Evolutionary conservation across 768 basidiomycete genomes (phyloP).

Genomic region (Termitomyces sp.): DNA sequence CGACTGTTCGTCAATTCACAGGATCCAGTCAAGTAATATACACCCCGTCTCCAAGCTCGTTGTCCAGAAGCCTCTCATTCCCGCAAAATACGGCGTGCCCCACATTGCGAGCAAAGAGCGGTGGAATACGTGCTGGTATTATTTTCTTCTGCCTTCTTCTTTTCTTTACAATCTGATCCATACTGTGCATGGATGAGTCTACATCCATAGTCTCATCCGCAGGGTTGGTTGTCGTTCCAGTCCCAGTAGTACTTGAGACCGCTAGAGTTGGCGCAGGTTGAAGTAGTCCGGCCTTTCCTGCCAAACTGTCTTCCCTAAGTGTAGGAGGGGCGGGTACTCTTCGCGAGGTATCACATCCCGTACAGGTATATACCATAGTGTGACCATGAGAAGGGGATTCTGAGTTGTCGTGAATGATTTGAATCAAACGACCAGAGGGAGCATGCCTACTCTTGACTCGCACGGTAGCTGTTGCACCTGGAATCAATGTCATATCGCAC

Average conservation of each 20-base stretch:
- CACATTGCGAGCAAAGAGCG: conserved; percentile 55
- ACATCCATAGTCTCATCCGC: neutral
- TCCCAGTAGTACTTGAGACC: neutral
- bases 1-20: neutral
- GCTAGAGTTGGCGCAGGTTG: neutral
- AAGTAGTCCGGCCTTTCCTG: neutral
- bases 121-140: conserved; percentile 36
- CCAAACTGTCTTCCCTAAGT: conserved; percentile 3
- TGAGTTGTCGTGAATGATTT: conserved; percentile 9
- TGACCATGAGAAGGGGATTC: conserved; percentile 43
- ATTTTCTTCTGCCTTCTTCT: conserved; percentile 12
- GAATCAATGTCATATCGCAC: conserved; percentile 59
- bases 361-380: conserved; percentile 53
- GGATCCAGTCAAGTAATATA: conserved; percentile 19
- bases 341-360: conserved; percentile 48
- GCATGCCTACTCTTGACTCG: conserved; percentile 52
- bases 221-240: neutral
- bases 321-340: conserved; percentile 64
- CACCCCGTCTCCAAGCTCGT: conserved; percentile 18
- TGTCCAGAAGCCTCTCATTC: conserved; percentile 36
- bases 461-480: too few species aligned
- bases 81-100: conserved; percentile 70
- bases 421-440: neutral
- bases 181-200: neutral
- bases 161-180: neutral